phyloP scores from a whole-genome alignment of 2,329 filamentous ascomycete genomes.

The Emmonsiellopsis sp. region DNA sequence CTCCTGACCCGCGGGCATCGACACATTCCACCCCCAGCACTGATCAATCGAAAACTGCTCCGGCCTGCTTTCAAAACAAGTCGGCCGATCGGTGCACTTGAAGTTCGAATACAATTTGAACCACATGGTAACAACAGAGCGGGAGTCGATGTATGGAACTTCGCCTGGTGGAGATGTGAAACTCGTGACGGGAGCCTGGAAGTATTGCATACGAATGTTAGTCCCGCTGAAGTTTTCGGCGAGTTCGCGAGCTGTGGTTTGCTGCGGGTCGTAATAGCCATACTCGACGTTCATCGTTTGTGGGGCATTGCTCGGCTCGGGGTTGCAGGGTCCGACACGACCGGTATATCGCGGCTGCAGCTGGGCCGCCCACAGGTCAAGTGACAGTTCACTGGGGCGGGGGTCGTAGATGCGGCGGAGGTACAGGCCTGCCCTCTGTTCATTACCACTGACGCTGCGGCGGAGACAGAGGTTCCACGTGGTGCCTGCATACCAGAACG shows the following conservation, averaged over 20 bases:
- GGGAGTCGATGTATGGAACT: neutral
- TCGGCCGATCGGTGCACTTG: neutral
- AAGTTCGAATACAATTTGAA: conserved; percentile 1
- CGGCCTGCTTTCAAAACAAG: neutral
- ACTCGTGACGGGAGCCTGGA: too few relatives aligned
- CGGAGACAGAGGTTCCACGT: neutral
- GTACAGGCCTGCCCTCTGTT: neutral
- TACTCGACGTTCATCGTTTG: too few relatives aligned
- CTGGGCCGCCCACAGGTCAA: neutral
- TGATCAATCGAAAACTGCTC: neutral
- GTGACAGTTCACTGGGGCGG: neutral
- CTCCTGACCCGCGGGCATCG: neutral
- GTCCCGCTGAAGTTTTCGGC: neutral
- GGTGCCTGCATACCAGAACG: neutral
- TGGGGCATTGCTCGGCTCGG: neutral
- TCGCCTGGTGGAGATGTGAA: neutral
- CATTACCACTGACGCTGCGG: neutral
- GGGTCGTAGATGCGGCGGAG: neutral
- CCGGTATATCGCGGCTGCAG: neutral
- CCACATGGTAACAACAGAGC: neutral
- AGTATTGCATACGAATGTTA: too few relatives aligned
- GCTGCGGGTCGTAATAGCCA: too few relatives aligned
- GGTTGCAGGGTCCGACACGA: neutral
- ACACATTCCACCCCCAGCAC: conserved; percentile 2
- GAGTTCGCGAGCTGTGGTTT: too few relatives aligned